These are phyloP conservation scores for Nakazawaea holstii DNA, from an alignment of 805 yeast species.

Conservation along the genomic window DNA sequence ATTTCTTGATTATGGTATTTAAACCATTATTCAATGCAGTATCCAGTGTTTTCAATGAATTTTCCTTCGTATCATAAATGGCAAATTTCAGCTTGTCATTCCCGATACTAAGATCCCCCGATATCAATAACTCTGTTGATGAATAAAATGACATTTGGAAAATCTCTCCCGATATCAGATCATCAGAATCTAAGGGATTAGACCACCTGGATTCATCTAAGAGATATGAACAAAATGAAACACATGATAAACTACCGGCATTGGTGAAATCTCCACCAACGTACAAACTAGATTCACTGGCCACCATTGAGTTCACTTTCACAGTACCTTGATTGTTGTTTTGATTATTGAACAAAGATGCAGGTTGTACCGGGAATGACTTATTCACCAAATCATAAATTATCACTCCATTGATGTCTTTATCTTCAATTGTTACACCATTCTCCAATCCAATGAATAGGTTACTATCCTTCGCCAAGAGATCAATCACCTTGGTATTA, in stretches of 20 bases:
- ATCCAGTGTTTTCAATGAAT: slow-evolving; percentile 18
- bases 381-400: slow-evolving; percentile 43
- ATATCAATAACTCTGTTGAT: slow-evolving; percentile 31
- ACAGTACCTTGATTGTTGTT: slow-evolving; percentile 31
- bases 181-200: slow-evolving; percentile 27
- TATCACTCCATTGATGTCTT: slow-evolving; percentile 37
- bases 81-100: slow-evolving; percentile 37
- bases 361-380: slow-evolving; percentile 45
- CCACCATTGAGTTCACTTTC: slow-evolving; percentile 33
- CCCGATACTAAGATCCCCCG: slow-evolving; percentile 48
- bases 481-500: slow-evolving; percentile 16
- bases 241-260: slow-evolving; percentile 55
- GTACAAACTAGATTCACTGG: slow-evolving; percentile 33
- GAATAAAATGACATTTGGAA: slow-evolving; percentile 45
- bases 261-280: slow-evolving; percentile 71
- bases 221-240: slow-evolving; percentile 63
- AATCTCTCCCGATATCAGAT: slow-evolving; percentile 44
- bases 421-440: slow-evolving; percentile 19
- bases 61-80: slow-evolving; percentile 45
- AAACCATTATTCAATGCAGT: slow-evolving; percentile 23
- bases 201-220: slow-evolving; percentile 50
- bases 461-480: slow-evolving; percentile 31
- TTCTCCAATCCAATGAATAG: slow-evolving; percentile 45
- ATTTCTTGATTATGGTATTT: slow-evolving; percentile 31
- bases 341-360: slow-evolving; percentile 31